Conservation (phyloP, 495 filamentous ascomycete genomes). For the Pyronema omphalodes region DNA sequence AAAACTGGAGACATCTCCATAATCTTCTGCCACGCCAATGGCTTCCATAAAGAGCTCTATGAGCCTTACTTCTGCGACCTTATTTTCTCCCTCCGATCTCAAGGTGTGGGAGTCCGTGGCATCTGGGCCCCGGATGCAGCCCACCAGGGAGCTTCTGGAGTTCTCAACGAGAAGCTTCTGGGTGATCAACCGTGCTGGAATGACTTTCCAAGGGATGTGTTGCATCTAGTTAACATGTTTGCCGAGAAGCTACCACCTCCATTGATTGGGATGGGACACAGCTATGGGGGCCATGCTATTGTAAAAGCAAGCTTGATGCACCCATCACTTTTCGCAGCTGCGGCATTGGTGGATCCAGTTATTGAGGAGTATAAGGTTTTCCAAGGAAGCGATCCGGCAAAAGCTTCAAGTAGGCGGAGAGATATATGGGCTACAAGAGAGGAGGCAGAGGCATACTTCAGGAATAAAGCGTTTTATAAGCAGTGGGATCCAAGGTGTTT, state of each 20-base stretch:
- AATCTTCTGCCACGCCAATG: constrained; percentile 69
- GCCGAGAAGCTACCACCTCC: constrained; percentile 69
- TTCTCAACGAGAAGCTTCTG: constrained; percentile 52
- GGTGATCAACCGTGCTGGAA: constrained; percentile 79
- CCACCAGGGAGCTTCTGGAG: constrained; percentile 54
- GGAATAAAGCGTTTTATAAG: constrained; percentile 44
- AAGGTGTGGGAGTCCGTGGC: constrained; percentile 50
- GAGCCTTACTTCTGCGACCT: constrained; percentile 77
- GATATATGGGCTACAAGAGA: constrained; percentile 54
- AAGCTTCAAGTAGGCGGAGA: constrained; percentile 41
- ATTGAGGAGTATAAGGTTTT: constrained; percentile 30
- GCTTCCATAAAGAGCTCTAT: constrained; percentile 84
- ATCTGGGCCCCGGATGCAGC: constrained; percentile 80
- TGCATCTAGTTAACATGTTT: constrained; percentile 74
- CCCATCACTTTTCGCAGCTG: constrained; percentile 57
- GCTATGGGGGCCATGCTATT: constrained; percentile 64
- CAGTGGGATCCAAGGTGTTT: constrained; percentile 58
- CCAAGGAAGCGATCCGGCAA: constrained; percentile 27
- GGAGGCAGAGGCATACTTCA: constrained; percentile 42
- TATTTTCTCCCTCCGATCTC: constrained; percentile 31
- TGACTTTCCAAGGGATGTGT: constrained; percentile 71
- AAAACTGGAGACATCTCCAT: constrained; percentile 62
- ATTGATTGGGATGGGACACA: constrained; percentile 79
- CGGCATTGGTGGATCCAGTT: constrained; percentile 69
- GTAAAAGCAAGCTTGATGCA: constrained; percentile 41